phyloP scores from a whole-genome alignment of 441 rosid genomes.

The Isatis lusitanica region DNA sequence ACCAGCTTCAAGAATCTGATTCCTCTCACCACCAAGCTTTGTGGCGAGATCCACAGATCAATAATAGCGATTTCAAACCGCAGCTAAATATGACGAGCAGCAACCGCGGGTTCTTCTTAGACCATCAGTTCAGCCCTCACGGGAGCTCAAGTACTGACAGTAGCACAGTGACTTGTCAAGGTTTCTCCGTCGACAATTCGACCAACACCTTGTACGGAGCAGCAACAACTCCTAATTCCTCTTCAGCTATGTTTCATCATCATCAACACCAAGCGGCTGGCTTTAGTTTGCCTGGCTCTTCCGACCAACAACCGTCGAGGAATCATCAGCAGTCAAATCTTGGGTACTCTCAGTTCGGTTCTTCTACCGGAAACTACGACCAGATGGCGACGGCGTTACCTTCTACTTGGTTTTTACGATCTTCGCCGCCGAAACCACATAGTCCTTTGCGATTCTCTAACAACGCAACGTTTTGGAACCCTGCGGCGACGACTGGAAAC shows the following conservation, averaged over 20 bases:
- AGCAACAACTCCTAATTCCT: conserved; percentile 48
- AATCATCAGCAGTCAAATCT: conserved; percentile 46
- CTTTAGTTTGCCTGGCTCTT: conserved; percentile 17
- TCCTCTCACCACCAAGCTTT: conserved; percentile 46
- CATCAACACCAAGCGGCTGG: conserved; percentile 40
- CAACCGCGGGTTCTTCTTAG: conserved; percentile 59
- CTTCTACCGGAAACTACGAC: conserved; percentile 32
- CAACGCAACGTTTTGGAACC: conserved; percentile 91
- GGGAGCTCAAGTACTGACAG: conserved; percentile 64
- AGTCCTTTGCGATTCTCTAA: conserved; percentile 82
- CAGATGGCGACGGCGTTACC: conserved; percentile 42
- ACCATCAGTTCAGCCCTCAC: conserved; percentile 65
- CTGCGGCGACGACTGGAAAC: conserved; percentile 48
- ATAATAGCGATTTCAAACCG: conserved; percentile 46
- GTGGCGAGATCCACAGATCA: conserved; percentile 51
- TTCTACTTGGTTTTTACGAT: conserved; percentile 61
- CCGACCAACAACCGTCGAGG: conserved; percentile 41
- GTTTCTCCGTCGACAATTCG: conserved; percentile 47
- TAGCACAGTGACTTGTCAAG: conserved; percentile 67
- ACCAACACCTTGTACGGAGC: conserved; percentile 68
- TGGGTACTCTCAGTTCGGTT: conserved; percentile 45
- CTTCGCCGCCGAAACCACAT: conserved; percentile 60
- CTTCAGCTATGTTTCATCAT: conserved; percentile 41
- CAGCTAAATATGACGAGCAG: conserved; percentile 29
- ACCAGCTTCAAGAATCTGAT: conserved; percentile 48